Evolutionary conservation across 2,329 filamentous ascomycete species (phyloP), one percentile per base, ranked within the genome.

Genomic region (Fusarium nygamai): DNA sequence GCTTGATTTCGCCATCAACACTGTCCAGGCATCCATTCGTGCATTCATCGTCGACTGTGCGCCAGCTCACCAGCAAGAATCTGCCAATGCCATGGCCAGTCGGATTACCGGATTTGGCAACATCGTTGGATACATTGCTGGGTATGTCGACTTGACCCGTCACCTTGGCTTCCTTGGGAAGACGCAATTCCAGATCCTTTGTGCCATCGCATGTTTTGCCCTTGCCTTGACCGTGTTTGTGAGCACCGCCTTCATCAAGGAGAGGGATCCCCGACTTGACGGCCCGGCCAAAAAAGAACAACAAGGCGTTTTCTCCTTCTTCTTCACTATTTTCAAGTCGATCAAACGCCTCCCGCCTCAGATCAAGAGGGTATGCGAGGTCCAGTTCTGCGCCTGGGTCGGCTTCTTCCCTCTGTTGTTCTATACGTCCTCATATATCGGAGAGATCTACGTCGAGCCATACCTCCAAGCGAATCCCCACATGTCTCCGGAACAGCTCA

Each of bases 351-450:
- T 98, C 12, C 95, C 96, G 2, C 92, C 92, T 1, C 95, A 97
- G 82, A 94, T 96, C 73, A 89, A 89, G 71, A 92, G 90, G 72
- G 94, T 98, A 43, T 98, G 95, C 80, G 85, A 91, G 73, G 92
- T 95, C 0, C 93, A 96, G 80, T 91, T 96, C 76, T 95, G 92
- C 69, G 94, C 94, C 10, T 98, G 95, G 95, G 92, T 98, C 64
- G 96, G 94, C 60, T 98, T 96, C 90, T 98, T 98, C 78, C 95
- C 95, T 2, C 95, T 98, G 82, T 88, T 98, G 6, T 98, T 97
- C 84, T 98, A 98, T 85, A 94, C 94, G 10, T 97, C 95, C 3
- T 97, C 94, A 24, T 98, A 96, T 82, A 93, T 98, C 76, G 95
- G 94, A 71, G 94, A 98, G 80, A 93, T 98, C 64, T 98, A 98